Conservation (phyloP, 371 early-diverging fungal genomes). For the Haplosporangium sp. region DNA sequence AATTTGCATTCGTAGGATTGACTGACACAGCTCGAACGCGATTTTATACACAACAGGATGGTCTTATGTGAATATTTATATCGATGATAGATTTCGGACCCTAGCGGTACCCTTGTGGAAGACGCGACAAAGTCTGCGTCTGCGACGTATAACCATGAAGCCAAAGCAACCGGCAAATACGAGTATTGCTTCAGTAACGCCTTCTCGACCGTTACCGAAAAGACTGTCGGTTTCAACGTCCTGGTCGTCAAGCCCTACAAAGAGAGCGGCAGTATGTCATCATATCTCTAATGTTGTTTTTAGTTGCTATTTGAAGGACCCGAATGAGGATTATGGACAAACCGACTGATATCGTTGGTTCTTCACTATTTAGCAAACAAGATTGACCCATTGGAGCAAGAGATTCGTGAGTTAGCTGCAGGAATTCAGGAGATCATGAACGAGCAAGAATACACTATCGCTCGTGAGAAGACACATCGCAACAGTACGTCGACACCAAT, state of each 20-base stretch:
- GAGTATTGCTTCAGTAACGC: constrained; percentile 84
- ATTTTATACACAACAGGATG: no score
- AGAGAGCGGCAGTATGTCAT: constrained; percentile 29
- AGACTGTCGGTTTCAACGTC: constrained; percentile 67
- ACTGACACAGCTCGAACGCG: constrained; percentile 5
- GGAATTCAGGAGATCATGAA: constrained; percentile 74
- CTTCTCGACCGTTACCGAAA: constrained; percentile 63
- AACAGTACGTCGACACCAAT: constrained; percentile 82
- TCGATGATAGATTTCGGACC: constrained; percentile 65
- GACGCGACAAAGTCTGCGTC: constrained; percentile 60
- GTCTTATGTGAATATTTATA: background rate
- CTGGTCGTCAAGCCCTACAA: constrained; percentile 39
- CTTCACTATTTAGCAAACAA: constrained; percentile 36
- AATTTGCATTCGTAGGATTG: constrained; percentile 23
- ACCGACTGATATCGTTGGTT: background rate
- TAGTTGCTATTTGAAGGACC: no score
- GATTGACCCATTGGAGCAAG: constrained; percentile 72
- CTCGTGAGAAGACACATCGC: constrained; percentile 76
- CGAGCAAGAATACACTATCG: constrained; percentile 80
- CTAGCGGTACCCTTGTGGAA: constrained; percentile 61
- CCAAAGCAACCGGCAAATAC: constrained; percentile 66
- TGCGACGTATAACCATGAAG: constrained; percentile 65
- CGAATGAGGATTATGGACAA: no score
- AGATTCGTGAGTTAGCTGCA: constrained; percentile 74
- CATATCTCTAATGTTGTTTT: background rate